These are phyloP conservation scores for Chalaropsis thielavioides DNA, from an alignment of 2,329 filamentous ascomycete genomes.

Conservation along the genomic window DNA sequence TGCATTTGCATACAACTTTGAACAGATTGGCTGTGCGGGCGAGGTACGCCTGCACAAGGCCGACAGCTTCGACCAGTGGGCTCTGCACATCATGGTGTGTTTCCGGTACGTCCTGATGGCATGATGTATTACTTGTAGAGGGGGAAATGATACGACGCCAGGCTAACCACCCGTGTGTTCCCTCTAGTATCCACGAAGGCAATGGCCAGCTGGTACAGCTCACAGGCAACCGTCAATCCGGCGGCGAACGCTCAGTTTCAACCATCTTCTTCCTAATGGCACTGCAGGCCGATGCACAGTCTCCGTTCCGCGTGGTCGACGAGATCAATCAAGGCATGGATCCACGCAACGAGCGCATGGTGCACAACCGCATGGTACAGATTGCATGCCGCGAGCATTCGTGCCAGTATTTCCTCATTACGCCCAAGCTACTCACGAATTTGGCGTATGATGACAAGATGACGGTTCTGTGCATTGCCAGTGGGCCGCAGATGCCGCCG, in stretches of 20 bases:
- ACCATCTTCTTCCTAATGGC: conserved; percentile 99
- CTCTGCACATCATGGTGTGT: conserved; percentile 84
- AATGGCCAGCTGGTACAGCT: conserved; percentile 30
- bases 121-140: not conserved
- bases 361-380: conserved; percentile 95
- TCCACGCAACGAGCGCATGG: conserved; percentile 92
- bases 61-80: conserved; percentile 87
- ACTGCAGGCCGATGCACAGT: conserved; percentile 80
- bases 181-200: conserved; percentile 16
- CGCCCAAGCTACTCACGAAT: conserved; percentile 78
- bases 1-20: conserved; percentile 85
- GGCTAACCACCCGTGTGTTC: conserved; percentile 3
- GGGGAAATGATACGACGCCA: not conserved
- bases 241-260: conserved; percentile 87
- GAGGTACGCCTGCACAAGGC: conserved; percentile 82
- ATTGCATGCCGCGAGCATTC: conserved; percentile 78
- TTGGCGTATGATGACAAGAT: conserved; percentile 80
- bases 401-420: conserved; percentile 91
- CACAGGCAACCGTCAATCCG: conserved; percentile 85
- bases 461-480: conserved; percentile 86
- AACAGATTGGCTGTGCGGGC: conserved; percentile 84
- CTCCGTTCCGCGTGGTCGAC: conserved; percentile 94
- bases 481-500: conserved; percentile 57
- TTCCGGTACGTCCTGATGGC: conserved; percentile 51
- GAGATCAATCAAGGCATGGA: conserved; percentile 99